Conservation (phyloP, 768 basidiomycete species). For the Kwoniella europaea region DNA sequence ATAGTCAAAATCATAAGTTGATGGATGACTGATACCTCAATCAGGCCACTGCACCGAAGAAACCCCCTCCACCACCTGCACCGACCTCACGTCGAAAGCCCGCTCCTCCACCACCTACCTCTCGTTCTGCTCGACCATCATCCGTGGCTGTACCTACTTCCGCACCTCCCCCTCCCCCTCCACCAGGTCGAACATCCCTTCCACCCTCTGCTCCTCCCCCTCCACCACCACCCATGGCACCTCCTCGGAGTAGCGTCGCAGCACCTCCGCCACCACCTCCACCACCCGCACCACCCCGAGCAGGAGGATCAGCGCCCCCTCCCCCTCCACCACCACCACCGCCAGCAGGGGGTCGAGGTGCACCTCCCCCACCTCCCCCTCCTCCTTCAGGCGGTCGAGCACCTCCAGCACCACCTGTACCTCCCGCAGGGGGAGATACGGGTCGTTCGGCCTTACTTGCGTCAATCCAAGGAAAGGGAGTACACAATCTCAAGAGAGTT, state of each 20-base stretch:
- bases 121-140: slow-evolving; percentile 46
- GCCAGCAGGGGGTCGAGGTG: slow-evolving; percentile 14
- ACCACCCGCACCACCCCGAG: slow-evolving; percentile 33
- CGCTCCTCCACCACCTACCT: slow-evolving; percentile 59
- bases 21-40: too few relatives aligned
- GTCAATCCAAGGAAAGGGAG: slow-evolving; percentile 80
- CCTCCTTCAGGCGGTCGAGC: slow-evolving; percentile 24
- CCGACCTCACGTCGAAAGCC: slow-evolving; percentile 60
- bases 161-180: slow-evolving; percentile 53
- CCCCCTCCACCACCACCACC: slow-evolving; percentile 56
- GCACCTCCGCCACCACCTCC: slow-evolving; percentile 43
- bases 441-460: slow-evolving; percentile 66
- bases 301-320: slow-evolving; percentile 31
- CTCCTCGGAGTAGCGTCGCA: slow-evolving; percentile 34
- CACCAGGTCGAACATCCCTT: slow-evolving; percentile 32
- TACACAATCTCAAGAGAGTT: slow-evolving; percentile 72
- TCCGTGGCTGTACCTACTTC: slow-evolving; percentile 51
- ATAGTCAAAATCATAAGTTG: too few relatives aligned
- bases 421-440: slow-evolving; percentile 31
- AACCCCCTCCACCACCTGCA: slow-evolving; percentile 64
- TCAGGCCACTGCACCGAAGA: slow-evolving; percentile 53
- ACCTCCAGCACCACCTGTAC: slow-evolving; percentile 36
- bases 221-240: slow-evolving; percentile 61
- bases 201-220: slow-evolving; percentile 58
- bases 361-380: slow-evolving; percentile 47